Percentiles rank a stretch among this genome's conserved stretches.
These are phyloP conservation scores for Neolentinus lepideus DNA, from an alignment of 1,284 basidiomycete species.

Conservation along the genomic window DNA sequence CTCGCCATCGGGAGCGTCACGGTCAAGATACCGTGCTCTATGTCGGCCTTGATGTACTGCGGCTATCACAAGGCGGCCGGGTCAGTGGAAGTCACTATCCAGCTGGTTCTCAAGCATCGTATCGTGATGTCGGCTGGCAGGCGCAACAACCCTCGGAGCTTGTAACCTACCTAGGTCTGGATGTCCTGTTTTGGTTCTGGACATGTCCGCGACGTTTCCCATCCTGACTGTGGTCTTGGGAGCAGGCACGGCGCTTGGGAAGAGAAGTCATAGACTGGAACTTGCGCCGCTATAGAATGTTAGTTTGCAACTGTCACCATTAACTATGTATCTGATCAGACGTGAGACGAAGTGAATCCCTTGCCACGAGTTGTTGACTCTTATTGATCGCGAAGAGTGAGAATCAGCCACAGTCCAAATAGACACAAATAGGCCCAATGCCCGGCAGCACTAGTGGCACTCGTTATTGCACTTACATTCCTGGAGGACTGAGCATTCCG, in stretches of 20 bases:
- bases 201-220: too few relatives aligned
- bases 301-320: too few relatives aligned
- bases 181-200: too few relatives aligned
- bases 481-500: not conserved
- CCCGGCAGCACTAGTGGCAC: too few relatives aligned
- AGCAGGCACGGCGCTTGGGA: too few relatives aligned
- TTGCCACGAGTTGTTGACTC: not conserved
- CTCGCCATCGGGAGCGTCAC: not conserved
- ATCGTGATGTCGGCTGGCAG: not conserved
- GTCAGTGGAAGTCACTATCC: not conserved
- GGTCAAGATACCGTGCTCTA: not conserved
- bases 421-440: not conserved
- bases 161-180: too few relatives aligned
- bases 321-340: too few relatives aligned
- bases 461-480: too few relatives aligned
- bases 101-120: not conserved
- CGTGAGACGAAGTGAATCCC: too few relatives aligned
- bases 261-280: too few relatives aligned
- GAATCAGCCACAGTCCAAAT: not conserved
- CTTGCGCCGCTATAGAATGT: too few relatives aligned
- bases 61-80: not conserved
- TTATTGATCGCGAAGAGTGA: not conserved
- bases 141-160: too few relatives aligned
- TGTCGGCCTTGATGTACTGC: not conserved
- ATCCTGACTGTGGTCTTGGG: constrained; percentile 23